Base-by-base conservation (phyloP, 2,329 filamentous ascomycete genomes). In the Anthostomella pinea region DNA sequence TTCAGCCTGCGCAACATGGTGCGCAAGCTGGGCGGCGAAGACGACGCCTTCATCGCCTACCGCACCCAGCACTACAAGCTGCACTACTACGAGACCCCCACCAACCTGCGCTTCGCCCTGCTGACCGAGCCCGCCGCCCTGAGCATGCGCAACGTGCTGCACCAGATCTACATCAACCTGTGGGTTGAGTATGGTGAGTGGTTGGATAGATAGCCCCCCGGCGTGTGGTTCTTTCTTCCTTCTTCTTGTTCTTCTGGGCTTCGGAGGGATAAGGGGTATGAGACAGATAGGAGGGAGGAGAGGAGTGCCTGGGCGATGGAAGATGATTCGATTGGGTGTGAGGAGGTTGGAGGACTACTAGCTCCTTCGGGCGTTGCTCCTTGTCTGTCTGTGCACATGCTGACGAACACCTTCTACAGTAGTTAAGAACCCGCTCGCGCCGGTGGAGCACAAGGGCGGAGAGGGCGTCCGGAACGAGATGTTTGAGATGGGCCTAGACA, bases 51-150 rank as follows among this genome's bases (percentile, higher is more conserved):
- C 65, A 85, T 98, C 53, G 88, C 84, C 52, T 98, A 87, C 68
- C 85, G 88, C 53, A 98, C 93, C 35, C 86, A 77, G 51, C 85
- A 95, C 66, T 98, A 98, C 75, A 96, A 96, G 69, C 78, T 98
- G 54, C 93, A 98, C 69, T 98, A 95, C 72, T 98, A 96, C 74
- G 93, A 98, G 72, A 97, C 93, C 9, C 89, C 90, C 1, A 93
- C 89, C 34, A 94, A 87, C 62, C 82, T 95, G 65, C 94, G 95
- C 59, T 94, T 97, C 59, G 89, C 96, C 59, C 87, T 98, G 83
- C 74, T 97, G 58, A 97, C 93, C 16, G 93, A 97, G 66, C 87
- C 86, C 23, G 85, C 81, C 50, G 86, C 87, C 39, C 78, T 85
- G 50, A 96, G 89, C 65, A 91, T 98, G 80, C 80, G 90, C 28